These are phyloP conservation scores for Rosa hybrid DNA, from an alignment of 331 rosid species.

Conservation along the genomic window DNA sequence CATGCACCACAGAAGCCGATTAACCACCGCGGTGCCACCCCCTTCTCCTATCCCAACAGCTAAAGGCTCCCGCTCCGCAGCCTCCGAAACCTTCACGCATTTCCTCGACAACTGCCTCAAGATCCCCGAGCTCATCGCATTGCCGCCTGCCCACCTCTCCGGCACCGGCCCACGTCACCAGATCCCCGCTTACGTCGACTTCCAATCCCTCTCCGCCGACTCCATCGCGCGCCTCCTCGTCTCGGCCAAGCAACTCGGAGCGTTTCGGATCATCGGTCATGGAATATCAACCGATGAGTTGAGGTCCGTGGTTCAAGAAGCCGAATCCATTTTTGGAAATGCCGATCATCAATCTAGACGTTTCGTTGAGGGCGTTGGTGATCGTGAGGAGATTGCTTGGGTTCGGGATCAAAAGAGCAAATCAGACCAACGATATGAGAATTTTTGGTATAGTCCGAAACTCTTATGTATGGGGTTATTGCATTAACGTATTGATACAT, in stretches of 20 bases:
- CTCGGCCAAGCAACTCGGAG: slow-evolving; percentile 59
- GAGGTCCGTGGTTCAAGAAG: slow-evolving; percentile 41
- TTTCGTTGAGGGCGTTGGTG: slow-evolving; percentile 10
- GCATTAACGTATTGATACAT: neutral
- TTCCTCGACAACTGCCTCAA: slow-evolving; percentile 52
- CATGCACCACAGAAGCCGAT: slow-evolving; percentile 23
- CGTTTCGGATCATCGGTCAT: slow-evolving; percentile 59
- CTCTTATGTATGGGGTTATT: neutral
- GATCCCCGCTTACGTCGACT: slow-evolving; percentile 42
- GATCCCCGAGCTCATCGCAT: slow-evolving; percentile 45
- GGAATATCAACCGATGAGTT: slow-evolving; percentile 56
- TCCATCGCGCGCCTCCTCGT: slow-evolving; percentile 31
- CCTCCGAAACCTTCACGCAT: slow-evolving; percentile 47
- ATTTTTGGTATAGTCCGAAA: slow-evolving; percentile 48
- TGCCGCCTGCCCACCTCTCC: slow-evolving; percentile 36
- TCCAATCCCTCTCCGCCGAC: slow-evolving; percentile 30
- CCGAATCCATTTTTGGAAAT: slow-evolving; percentile 29
- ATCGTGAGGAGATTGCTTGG: slow-evolving; percentile 47
- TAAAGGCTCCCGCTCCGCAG: slow-evolving; percentile 73
- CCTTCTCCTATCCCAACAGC: slow-evolving; percentile 83
- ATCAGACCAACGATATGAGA: slow-evolving; percentile 35
- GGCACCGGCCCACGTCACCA: neutral
- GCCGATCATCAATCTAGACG: neutral
- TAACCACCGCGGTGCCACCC: slow-evolving; percentile 36
- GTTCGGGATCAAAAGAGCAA: slow-evolving; percentile 30